Conservation (phyloP, 2,329 filamentous ascomycete genomes). For the Malbranchea zuffiana region DNA sequence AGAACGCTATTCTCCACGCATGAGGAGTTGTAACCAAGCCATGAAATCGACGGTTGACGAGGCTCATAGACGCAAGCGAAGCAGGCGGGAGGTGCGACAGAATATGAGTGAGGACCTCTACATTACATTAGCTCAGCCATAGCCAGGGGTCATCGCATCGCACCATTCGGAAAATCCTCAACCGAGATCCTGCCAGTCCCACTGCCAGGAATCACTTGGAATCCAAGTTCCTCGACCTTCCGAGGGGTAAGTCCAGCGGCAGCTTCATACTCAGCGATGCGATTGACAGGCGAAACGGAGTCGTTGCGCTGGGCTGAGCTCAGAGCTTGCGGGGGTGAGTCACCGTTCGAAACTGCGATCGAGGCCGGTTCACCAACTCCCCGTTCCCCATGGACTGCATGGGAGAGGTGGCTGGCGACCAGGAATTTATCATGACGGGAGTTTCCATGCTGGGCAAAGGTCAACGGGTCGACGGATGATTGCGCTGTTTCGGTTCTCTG, state of each 20-base stretch:
- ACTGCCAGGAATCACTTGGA: conserved; percentile 44
- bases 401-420: conserved; percentile 35
- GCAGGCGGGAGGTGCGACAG: conserved; percentile 80
- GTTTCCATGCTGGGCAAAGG: conserved; percentile 50
- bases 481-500: conserved; percentile 35
- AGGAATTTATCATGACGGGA: conserved; percentile 33
- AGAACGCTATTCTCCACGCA: conserved; percentile 86
- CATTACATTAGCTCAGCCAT: conserved; percentile 5
- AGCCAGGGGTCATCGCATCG: conserved; percentile 19
- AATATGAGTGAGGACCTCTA: conserved; percentile 86
- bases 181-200: conserved; percentile 41
- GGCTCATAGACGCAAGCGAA: conserved; percentile 67
- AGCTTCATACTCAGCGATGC: conserved; percentile 47
- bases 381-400: conserved; percentile 30
- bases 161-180: conserved; percentile 70
- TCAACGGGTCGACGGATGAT: conserved; percentile 25
- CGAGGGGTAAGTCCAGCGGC: conserved; percentile 27
- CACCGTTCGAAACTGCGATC: conserved; percentile 14
- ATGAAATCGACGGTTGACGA: conserved; percentile 83
- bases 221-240: conserved; percentile 36
- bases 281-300: conserved; percentile 38
- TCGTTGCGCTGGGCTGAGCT: conserved; percentile 16
- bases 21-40: conserved; percentile 78
- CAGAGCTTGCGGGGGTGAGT: conserved; percentile 3
- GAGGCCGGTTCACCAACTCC: conserved; percentile 19